Percentiles rank a stretch among this genome's conserved stretches.
phyloP scores from a whole-genome alignment of 2,329 filamentous ascomycete species.

The Monosporascus sp. region DNA sequence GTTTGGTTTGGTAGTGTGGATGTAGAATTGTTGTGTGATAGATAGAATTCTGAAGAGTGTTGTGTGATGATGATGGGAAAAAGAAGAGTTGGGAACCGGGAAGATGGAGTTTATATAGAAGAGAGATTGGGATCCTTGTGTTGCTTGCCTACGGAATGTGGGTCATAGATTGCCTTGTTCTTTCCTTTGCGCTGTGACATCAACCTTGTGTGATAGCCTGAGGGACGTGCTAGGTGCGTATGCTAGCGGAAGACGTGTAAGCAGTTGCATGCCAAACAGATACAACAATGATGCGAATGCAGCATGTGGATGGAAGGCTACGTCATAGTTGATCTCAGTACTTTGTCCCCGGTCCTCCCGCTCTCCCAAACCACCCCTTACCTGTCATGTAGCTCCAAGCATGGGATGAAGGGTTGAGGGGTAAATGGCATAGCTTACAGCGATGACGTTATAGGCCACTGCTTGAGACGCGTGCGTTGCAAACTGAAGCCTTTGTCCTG shows the following conservation, averaged over 20 bases:
- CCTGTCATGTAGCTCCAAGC: no score
- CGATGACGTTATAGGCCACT: no score
- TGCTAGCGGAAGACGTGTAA: not conserved
- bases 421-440: no score
- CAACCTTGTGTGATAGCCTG: not conserved
- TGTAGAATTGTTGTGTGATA: conserved; percentile 14
- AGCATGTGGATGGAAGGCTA: conserved; percentile 8
- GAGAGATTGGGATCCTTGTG: conserved; percentile 1
- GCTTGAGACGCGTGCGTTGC: no score
- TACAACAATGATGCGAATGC: no score
- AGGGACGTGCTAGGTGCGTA: not conserved
- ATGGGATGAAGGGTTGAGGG: no score
- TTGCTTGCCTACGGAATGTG: not conserved
- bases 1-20: conserved; percentile 10
- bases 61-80: conserved; percentile 5
- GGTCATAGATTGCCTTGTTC: not conserved
- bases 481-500: no score
- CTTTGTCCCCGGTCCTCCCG: not conserved
- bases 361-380: conserved; percentile 3
- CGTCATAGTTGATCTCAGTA: conserved; percentile 10
- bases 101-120: conserved; percentile 19
- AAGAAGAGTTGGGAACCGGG: conserved; percentile 4
- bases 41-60: conserved; percentile 1
- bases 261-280: not conserved
- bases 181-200: not conserved